Base-by-base conservation (phyloP, 2,329 filamentous ascomycete genomes). In the Hyphodiscus sp. region DNA sequence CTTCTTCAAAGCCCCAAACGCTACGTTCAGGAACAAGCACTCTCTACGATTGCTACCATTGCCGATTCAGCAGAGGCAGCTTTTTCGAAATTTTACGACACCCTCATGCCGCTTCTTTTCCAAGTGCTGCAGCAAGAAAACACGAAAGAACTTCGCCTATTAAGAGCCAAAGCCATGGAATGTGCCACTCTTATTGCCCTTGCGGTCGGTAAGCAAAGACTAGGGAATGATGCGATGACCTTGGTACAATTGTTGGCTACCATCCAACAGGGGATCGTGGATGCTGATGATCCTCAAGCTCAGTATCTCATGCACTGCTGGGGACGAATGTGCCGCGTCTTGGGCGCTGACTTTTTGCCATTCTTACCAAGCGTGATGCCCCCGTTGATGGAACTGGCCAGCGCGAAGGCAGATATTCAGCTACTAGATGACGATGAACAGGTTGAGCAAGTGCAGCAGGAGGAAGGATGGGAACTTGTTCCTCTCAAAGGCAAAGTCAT, bases 291-390 rank as follows among this genome's bases (percentile, higher is more conserved):
- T 67, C 94, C 94, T 41, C 94, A 99, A 71, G 88, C 91, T 16
- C 92, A 95, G 65, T 99, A 99, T 70, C 80, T 99, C 38, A 89
- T 99, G 73, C 94, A 99, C 77, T 99, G 94, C 75, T 99, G 94
- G 94, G 94, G 94, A 50, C 85, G 94, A 47, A 99, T 99, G 94
- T 97, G 92, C 73, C 86, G 94, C 61, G 92, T 99, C 29, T 80
- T 99, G 58, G 91, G 88, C 19, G 75, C 81, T 47, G 91, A 96
- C 64, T 99, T 99, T 71, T 78, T 97, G 13, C 91, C 91, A 16
- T 99, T 95, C 76, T 78, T 99, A 51, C 84, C 86, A 41, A 91
- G 84, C 48, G 94, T 99, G 58, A 97, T 99, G 84, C 92, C 92
- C 7, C 94, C 94, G 19, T 78, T 99, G 52, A 79, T 96, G 54